phyloP scores from a whole-genome alignment of 2,329 filamentous ascomycete genomes.

The Colletotrichum sp. region DNA sequence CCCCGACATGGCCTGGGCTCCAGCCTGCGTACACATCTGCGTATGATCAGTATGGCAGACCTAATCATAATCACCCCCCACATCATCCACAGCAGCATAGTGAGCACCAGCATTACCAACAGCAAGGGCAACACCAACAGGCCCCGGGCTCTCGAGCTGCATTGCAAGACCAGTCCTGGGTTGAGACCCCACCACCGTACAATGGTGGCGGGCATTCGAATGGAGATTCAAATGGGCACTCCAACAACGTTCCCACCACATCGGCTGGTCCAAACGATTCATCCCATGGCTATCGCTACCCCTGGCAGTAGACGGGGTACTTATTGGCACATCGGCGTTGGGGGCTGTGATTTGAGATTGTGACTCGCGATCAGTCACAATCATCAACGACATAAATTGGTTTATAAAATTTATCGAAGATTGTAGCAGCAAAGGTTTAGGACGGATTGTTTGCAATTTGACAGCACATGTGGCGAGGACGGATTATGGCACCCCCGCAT shows the following conservation, averaged over 20 bases:
- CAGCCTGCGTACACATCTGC: slow-evolving; percentile 18
- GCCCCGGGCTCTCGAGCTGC: background rate
- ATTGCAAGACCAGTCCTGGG: background rate
- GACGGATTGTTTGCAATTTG: background rate
- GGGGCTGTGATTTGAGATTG: background rate
- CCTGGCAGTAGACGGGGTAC: slow-evolving; percentile 22
- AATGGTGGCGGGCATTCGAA: slow-evolving; percentile 3
- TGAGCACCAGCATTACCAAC: background rate
- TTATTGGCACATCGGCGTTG: background rate
- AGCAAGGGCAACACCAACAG: background rate
- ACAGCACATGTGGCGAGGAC: background rate
- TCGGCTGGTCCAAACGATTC: slow-evolving; percentile 9
- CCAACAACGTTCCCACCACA: background rate
- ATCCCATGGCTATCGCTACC: slow-evolving; percentile 16
- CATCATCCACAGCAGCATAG: background rate
- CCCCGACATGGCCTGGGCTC: slow-evolving; percentile 12
- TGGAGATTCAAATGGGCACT: background rate
- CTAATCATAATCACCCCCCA: background rate
- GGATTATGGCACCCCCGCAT: background rate
- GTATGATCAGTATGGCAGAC: background rate
- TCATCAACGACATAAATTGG: background rate
- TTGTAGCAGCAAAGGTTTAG: background rate
- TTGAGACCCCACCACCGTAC: background rate
- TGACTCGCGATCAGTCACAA: background rate
- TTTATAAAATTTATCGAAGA: background rate